These are phyloP conservation scores for Massarina eburnea DNA, from an alignment of 2,329 filamentous ascomycete genomes.

Conservation along the genomic window DNA sequence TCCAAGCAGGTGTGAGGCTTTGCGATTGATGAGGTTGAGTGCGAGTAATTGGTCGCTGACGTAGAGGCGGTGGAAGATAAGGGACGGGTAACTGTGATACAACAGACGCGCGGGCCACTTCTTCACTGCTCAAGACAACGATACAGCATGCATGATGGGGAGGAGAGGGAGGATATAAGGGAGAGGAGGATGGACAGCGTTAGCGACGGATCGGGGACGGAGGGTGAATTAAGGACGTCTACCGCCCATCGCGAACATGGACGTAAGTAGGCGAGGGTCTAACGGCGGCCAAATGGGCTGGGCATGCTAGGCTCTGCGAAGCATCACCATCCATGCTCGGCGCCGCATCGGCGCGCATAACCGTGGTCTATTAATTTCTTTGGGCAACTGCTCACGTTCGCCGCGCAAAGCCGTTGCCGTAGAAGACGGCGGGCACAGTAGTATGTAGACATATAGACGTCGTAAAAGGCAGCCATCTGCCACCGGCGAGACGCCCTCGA, in stretches of 20 bases:
- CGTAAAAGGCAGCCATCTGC: no score
- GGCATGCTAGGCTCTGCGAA: slow-evolving; percentile 10
- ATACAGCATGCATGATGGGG: slow-evolving; percentile 20
- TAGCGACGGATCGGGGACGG: slow-evolving; percentile 3
- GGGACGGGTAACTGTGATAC: slow-evolving; percentile 33
- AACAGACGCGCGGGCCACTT: slow-evolving; percentile 30
- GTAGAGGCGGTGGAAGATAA: slow-evolving; percentile 37
- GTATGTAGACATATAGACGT: no score
- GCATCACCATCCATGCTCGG: slow-evolving; percentile 14
- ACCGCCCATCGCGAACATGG: slow-evolving; percentile 13
- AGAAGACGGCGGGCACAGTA: no score
- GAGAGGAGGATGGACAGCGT: background rate
- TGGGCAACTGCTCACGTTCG: slow-evolving; percentile 16
- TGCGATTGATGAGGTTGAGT: slow-evolving; percentile 20
- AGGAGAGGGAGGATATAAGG: background rate
- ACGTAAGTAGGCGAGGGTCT: slow-evolving; percentile 8
- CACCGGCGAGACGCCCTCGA: background rate
- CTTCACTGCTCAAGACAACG: slow-evolving; percentile 17
- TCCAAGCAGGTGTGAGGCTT: slow-evolving; percentile 24
- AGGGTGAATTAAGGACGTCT: slow-evolving; percentile 12
- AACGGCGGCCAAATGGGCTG: slow-evolving; percentile 8
- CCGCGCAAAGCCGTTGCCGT: background rate
- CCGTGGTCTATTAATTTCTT: slow-evolving; percentile 13
- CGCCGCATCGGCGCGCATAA: slow-evolving; percentile 13
- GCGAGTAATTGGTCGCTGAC: slow-evolving; percentile 35